Percentiles rank a stretch among this genome's conserved stretches.
Evolutionary conservation across 2,329 filamentous ascomycete genomes (phyloP).

Genomic region (Pseudogymnoascus sp.): DNA sequence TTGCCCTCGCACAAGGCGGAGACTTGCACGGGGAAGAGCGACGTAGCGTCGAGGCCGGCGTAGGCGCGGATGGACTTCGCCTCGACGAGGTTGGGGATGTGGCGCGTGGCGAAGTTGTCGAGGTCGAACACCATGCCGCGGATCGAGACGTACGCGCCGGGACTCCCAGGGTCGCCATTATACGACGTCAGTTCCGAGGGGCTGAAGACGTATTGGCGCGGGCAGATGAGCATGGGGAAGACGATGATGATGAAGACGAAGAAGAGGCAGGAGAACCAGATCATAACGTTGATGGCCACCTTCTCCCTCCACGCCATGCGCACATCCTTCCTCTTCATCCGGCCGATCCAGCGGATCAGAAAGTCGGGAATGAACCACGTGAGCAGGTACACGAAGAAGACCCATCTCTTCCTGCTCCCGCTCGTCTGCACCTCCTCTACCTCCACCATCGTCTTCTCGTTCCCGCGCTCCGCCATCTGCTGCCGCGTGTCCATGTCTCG

Average conservation of each 20-base stretch:
- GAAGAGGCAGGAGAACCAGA: constrained; percentile 76
- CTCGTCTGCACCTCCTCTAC: constrained; percentile 78
- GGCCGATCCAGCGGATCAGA: constrained; percentile 66
- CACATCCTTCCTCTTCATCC: constrained; percentile 95
- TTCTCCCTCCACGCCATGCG: constrained; percentile 98
- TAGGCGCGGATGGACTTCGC: constrained; percentile 66
- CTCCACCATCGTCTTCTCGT: constrained; percentile 81
- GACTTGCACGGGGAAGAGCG: constrained; percentile 88
- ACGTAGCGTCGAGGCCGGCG: constrained; percentile 77
- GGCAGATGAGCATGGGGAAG: constrained; percentile 84
- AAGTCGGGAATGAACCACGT: constrained; percentile 96
- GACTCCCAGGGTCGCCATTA: constrained; percentile 59
- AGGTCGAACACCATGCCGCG: constrained; percentile 87
- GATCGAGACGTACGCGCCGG: constrained; percentile 64
- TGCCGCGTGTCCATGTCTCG: constrained; percentile 89
- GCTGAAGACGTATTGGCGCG: constrained; percentile 81
- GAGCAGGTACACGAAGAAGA: constrained; percentile 70
- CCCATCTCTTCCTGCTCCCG: constrained; percentile 80
- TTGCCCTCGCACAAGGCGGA: constrained; percentile 80
- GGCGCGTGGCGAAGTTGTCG: constrained; percentile 59
- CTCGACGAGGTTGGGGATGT: constrained; percentile 61
- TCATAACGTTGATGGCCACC: constrained; percentile 93
- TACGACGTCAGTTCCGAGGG: constrained; percentile 64
- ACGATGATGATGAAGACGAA: constrained; percentile 84
- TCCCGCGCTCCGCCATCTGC: constrained; percentile 90